Percentiles rank a stretch among this genome's conserved stretches.
Evolutionary conservation across 306 rosid genomes (phyloP).

Genomic region (Herpetospermum pedunculosum): DNA sequence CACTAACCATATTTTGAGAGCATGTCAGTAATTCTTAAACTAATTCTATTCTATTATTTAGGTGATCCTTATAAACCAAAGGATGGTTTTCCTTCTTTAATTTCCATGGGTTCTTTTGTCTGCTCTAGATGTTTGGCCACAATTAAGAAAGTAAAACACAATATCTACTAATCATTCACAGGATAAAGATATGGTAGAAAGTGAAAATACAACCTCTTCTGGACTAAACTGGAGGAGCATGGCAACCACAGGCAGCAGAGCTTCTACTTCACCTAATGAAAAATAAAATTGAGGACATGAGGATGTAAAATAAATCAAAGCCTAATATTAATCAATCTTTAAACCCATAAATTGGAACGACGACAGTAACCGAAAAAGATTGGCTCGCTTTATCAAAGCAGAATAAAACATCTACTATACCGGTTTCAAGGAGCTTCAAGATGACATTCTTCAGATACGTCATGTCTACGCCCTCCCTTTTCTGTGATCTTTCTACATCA

Average conservation of each 20-base stretch:
- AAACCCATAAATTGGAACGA: background rate
- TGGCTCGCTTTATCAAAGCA: background rate
- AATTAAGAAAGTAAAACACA: background rate
- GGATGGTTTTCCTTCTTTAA: background rate
- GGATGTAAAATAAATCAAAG: background rate
- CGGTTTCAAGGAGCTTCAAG: slow-evolving; percentile 97
- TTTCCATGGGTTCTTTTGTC: background rate
- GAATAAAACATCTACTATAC: slow-evolving; percentile 16
- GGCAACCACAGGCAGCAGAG: slow-evolving; percentile 78
- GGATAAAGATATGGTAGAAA: background rate
- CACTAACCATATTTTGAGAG: background rate
- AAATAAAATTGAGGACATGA: background rate
- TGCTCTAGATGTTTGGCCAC: background rate
- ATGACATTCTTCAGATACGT: slow-evolving; percentile 86
- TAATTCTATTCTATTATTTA: background rate
- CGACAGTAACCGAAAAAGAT: background rate
- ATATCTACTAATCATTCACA: background rate
- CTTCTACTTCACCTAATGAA: slow-evolving; percentile 84
- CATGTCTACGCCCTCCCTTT: slow-evolving; percentile 97
- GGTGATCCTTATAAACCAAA: background rate
- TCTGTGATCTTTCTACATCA: slow-evolving; percentile 62
- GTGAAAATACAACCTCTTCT: slow-evolving; percentile 58
- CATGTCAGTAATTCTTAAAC: background rate
- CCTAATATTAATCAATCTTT: background rate
- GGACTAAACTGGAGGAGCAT: slow-evolving; percentile 99